A percentile compares a stretch with the other conserved stretches of the same genome.
Evolutionary conservation across 2,329 filamentous ascomycete genomes (phyloP).

Genomic region (Hymenoscyphus linearis): DNA sequence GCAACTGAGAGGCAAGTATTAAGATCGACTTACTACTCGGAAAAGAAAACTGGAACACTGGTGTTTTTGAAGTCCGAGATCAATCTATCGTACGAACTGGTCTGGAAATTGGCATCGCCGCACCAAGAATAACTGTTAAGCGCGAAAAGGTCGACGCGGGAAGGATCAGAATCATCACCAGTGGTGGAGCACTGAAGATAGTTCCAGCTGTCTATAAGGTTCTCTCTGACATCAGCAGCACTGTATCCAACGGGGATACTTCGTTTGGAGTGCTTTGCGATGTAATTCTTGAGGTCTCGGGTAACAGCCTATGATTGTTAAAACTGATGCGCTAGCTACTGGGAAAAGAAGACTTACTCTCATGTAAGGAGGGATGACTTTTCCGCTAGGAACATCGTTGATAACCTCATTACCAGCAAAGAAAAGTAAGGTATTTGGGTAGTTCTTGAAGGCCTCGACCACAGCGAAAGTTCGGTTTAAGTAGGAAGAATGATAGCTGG

Average conservation of each 20-base stretch:
- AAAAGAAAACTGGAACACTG: slow-evolving; percentile 74
- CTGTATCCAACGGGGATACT: slow-evolving; percentile 74
- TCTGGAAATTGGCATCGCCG: slow-evolving; percentile 56
- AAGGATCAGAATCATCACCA: slow-evolving; percentile 51
- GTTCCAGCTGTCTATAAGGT: slow-evolving; percentile 69
- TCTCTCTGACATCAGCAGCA: slow-evolving; percentile 69
- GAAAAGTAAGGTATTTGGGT: slow-evolving; percentile 65
- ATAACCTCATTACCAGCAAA: slow-evolving; percentile 79
- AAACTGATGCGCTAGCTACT: background rate
- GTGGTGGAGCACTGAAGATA: slow-evolving; percentile 63
- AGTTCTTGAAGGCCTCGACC: slow-evolving; percentile 61
- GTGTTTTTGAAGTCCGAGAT: slow-evolving; percentile 60
- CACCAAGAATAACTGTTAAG: slow-evolving; percentile 77
- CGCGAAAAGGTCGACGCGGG: slow-evolving; percentile 68
- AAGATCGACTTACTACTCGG: slow-evolving; percentile 48
- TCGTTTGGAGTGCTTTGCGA: slow-evolving; percentile 64
- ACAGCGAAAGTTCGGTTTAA: slow-evolving; percentile 62
- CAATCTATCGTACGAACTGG: slow-evolving; percentile 57
- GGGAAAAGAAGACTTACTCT: slow-evolving; percentile 33
- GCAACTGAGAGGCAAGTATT: background rate
- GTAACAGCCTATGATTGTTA: slow-evolving; percentile 57
- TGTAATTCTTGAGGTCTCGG: slow-evolving; percentile 76
- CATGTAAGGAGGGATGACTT: slow-evolving; percentile 61
- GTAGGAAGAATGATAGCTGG: slow-evolving; percentile 54
- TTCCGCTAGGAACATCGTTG: slow-evolving; percentile 56